These are phyloP conservation scores for Kodamaea leandrae DNA, from an alignment of 805 yeast species.

Conservation along the genomic window DNA sequence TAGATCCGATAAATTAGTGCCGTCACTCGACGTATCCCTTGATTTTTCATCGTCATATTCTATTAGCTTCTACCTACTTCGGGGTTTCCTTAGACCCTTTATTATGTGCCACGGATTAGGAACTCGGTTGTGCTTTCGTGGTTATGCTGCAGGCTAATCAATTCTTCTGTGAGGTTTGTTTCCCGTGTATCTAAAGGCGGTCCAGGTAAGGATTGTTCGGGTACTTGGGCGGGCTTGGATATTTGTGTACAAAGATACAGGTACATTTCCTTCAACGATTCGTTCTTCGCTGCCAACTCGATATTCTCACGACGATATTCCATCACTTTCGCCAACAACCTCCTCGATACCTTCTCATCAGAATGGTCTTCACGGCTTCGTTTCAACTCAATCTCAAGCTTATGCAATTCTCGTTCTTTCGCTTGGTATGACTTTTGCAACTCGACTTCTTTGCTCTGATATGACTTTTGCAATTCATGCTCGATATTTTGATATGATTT, in stretches of 20 bases:
- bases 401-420: background rate
- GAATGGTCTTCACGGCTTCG: too few species aligned
- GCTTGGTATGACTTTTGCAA: too few species aligned
- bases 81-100: background rate
- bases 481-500: too few species aligned
- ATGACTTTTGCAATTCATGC: background rate
- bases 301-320: conserved; percentile 10
- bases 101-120: conserved; percentile 4
- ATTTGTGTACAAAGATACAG: conserved; percentile 3
- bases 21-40: too few species aligned
- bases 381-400: too few species aligned
- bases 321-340: conserved; percentile 9
- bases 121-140: conserved; percentile 6
- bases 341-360: conserved; percentile 4
- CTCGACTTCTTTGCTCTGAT: background rate
- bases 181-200: conserved; percentile 1
- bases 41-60: background rate
- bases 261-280: conserved; percentile 9
- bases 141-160: background rate
- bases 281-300: conserved; percentile 9
- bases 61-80: background rate
- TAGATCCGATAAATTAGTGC: too few species aligned
- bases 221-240: background rate
- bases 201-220: background rate
- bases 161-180: conserved; percentile 3